These are phyloP conservation scores for Oryza officinalis DNA, from an alignment of 176 grass and related monocot species.

Conservation along the genomic window DNA sequence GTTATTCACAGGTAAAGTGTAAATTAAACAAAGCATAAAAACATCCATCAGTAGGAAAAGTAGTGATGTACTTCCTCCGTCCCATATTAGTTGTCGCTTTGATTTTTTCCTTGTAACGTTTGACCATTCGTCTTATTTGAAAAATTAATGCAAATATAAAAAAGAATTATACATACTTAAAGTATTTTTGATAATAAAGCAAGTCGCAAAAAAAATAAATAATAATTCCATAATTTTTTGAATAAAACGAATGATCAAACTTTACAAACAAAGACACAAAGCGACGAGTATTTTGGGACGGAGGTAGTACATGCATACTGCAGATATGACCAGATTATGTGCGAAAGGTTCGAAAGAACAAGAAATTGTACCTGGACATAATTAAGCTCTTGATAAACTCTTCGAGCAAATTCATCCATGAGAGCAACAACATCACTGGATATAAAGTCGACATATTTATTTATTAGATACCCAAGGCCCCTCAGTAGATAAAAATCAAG, in stretches of 20 bases:
- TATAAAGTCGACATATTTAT: conserved; percentile 85
- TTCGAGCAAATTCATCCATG: conserved; percentile 88
- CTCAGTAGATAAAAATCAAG: conserved; percentile 90
- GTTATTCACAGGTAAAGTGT: background rate
- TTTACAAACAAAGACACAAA: too few species aligned
- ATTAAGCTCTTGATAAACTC: conserved; percentile 98
- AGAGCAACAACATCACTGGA: conserved; percentile 84
- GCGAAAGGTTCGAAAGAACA: background rate
- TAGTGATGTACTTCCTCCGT: too few species aligned
- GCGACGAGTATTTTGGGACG: too few species aligned
- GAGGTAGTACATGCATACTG: background rate
- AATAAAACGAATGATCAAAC: too few species aligned
- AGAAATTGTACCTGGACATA: conserved; percentile 85
- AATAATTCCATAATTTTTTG: too few species aligned
- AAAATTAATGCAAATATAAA: too few species aligned
- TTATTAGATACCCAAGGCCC: conserved; percentile 79
- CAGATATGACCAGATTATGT: conserved; percentile 15
- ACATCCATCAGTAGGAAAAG: background rate
- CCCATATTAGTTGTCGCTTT: too few species aligned
- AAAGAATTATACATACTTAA: too few species aligned
- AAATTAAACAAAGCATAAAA: background rate
- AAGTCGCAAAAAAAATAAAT: too few species aligned
- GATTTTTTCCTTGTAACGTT: too few species aligned
- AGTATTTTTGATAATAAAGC: too few species aligned
- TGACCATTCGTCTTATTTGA: too few species aligned